These are phyloP conservation scores for Aegilops sharonensis DNA, from an alignment of 176 grass and related monocot genomes.

Conservation along the genomic window DNA sequence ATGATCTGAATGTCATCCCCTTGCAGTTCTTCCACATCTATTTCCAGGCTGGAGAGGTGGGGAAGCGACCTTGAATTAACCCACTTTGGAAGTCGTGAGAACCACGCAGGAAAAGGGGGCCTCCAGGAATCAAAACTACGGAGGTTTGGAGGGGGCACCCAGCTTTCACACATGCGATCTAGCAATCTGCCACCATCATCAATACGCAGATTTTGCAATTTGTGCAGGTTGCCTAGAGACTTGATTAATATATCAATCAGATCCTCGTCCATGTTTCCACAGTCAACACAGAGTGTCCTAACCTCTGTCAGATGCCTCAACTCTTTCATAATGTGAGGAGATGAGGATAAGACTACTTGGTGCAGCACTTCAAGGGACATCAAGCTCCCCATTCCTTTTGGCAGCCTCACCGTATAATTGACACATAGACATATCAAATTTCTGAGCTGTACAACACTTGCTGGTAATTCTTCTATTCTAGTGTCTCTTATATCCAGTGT, in stretches of 20 bases:
- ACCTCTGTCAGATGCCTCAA: neutral
- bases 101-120: rapidly evolving
- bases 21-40: neutral
- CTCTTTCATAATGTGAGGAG: neutral
- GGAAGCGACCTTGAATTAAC: neutral
- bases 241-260: neutral
- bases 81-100: neutral
- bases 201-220: neutral
- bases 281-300: too few relatives aligned
- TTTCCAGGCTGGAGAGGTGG: neutral
- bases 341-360: rapidly evolving
- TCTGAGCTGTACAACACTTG: neutral
- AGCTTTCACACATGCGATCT: neutral
- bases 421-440: neutral
- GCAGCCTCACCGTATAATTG: rapidly evolving
- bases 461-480: neutral
- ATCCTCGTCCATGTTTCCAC: too few relatives aligned
- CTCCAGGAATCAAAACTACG: neutral
- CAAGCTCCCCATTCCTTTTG: neutral
- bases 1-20: neutral
- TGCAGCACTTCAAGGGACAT: neutral
- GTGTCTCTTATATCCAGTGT: neutral
- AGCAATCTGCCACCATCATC: rapidly evolving
- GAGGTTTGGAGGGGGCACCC: neutral
- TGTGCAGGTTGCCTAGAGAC: neutral